These are phyloP conservation scores for Sphaerobolus stellatus DNA, from an alignment of 1,284 basidiomycete genomes.

Conservation along the genomic window DNA sequence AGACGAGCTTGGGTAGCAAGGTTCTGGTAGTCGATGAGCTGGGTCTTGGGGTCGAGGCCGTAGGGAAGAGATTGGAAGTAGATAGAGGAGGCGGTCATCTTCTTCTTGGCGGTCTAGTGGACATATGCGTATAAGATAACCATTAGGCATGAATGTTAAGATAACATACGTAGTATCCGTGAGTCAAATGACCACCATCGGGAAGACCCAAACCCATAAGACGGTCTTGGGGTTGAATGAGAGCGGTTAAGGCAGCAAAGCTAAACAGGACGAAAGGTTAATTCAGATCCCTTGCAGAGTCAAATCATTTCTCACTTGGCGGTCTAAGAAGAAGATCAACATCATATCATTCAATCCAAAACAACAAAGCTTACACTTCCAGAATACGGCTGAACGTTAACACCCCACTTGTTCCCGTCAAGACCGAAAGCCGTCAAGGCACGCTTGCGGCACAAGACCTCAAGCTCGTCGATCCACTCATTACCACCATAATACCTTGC, in stretches of 20 bases:
- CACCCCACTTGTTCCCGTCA: conserved; percentile 92
- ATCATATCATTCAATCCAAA: neutral
- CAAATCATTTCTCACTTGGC: conserved; percentile 75
- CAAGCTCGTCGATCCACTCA: conserved; percentile 96
- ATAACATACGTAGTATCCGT: conserved; percentile 86
- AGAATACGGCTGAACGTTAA: conserved; percentile 99
- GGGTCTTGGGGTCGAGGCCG: conserved; percentile 79
- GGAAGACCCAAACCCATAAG: conserved; percentile 99
- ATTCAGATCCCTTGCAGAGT: neutral
- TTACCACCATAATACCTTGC: conserved; percentile 98
- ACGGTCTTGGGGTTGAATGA: conserved; percentile 97
- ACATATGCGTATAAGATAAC: conserved; percentile 37
- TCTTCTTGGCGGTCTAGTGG: conserved; percentile 93
- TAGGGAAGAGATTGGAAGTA: conserved; percentile 99
- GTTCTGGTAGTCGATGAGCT: conserved; percentile 88
- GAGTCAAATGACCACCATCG: conserved; percentile 97
- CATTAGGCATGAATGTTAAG: conserved; percentile 20
- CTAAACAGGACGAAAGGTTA: conserved; percentile 38
- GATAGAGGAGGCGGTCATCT: conserved; percentile 99
- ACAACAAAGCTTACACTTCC: conserved; percentile 66
- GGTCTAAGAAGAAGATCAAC: conserved; percentile 47
- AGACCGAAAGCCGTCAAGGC: conserved; percentile 97
- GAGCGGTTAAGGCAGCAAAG: conserved; percentile 96
- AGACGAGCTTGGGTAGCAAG: conserved; percentile 89
- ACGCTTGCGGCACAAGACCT: conserved; percentile 92